Evolutionary conservation across 169 alveolate species (phyloP).

Genomic region (Plasmodium sp.): DNA sequence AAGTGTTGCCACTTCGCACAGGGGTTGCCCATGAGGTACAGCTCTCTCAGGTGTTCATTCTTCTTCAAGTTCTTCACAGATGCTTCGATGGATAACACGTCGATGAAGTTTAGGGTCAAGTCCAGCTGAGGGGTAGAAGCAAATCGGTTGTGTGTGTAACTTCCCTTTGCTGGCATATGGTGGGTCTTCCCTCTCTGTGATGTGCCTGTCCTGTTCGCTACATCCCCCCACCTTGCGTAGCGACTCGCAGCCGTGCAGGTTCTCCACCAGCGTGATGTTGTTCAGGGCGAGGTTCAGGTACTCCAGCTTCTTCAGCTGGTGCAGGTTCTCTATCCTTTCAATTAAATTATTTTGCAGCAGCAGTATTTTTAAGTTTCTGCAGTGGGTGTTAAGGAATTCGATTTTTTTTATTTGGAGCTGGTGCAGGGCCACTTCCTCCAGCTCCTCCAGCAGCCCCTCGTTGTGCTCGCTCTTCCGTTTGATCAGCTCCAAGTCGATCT

Average conservation of each 20-base stretch:
- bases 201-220: background rate
- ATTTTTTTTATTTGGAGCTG: constrained; percentile 87
- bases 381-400: constrained; percentile 88
- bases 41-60: constrained; percentile 81
- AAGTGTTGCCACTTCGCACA: constrained; percentile 87
- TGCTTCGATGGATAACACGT: constrained; percentile 84
- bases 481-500: constrained; percentile 80
- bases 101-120: constrained; percentile 91
- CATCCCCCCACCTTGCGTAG: constrained; percentile 76
- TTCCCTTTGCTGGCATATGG: background rate
- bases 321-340: constrained; percentile 89
- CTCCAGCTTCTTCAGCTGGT: constrained; percentile 89
- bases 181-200: background rate
- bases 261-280: constrained; percentile 88
- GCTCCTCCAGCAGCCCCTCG: constrained; percentile 88
- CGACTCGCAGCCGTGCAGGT: constrained; percentile 89
- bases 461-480: constrained; percentile 92
- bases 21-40: constrained; percentile 92
- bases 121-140: constrained; percentile 82
- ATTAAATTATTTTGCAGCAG: constrained; percentile 90
- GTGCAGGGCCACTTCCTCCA: constrained; percentile 92
- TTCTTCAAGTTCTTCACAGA: constrained; percentile 82
- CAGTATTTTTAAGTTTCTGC: constrained; percentile 90
- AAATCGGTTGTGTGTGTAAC: background rate
- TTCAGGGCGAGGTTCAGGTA: constrained; percentile 91